Base-by-base conservation (phyloP, 169 alveolate species). In the Plasmodium gaboni region DNA sequence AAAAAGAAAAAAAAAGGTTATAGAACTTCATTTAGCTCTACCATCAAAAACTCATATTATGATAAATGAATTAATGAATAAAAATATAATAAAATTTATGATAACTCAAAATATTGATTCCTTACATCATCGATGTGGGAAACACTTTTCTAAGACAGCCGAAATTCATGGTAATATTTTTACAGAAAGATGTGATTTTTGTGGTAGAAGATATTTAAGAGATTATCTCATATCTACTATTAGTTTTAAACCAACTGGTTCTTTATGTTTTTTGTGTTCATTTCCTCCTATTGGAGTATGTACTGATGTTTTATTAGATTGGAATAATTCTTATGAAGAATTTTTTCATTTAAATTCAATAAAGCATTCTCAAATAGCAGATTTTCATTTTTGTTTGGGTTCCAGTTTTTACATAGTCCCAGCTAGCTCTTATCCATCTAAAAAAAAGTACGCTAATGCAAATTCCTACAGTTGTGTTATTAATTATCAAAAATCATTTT, bases 141-240 rank as follows among this genome's bases (percentile, higher is more conserved):
- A 93, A 53, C 71, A 89, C 4, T 91, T 93, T 86, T 74, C 93
- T 32, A 91, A 94, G 65, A 73, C 94, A 19, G 64, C 97, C 7
- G 97, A 95, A 89, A 93, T 95, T 22, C 97, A 95, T 65, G 97
- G 97, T 15, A 95, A 93, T 85, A 94, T 95, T 73, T 95, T 95
- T 64, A 74, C 89, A 1, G 97, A 95, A 65, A 68, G 95, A n/a
- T 95, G 97, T 68, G 92, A 94, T 68, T 74, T 74, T 69, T 95
- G 97, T 80, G 97, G 93, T 53, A 68, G 97, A 19, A 73, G 97
- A 26, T 95, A 64, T 74, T 86, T 94, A 88, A 70, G 97, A 19
- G 92, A 94, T 63, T 95, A 70, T 86, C 95, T 94, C n/a, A 68
- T 94, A 17, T 95, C 97, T 0, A 94, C 97, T 17, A 93, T 95